Conservation (phyloP, 2,329 filamentous ascomycete species). For the Aspergillus carbonarius region DNA sequence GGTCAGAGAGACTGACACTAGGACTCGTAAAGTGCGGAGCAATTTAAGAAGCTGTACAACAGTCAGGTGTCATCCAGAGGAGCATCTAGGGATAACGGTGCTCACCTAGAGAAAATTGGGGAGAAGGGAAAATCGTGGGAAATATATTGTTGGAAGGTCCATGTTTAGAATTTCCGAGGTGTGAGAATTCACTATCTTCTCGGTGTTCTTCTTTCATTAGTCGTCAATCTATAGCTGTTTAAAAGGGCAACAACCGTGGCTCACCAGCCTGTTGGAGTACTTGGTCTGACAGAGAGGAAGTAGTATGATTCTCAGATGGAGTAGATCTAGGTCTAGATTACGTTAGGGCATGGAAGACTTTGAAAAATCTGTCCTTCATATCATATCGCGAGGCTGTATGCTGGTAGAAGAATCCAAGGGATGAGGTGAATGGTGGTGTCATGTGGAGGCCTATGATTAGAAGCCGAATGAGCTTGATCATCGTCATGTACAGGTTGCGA, state of each 20-base stretch:
- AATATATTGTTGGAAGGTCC: background rate
- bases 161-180: background rate
- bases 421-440: too few relatives aligned
- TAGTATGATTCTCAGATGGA: background rate
- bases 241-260: background rate
- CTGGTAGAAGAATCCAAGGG: too few relatives aligned
- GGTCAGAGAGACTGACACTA: background rate
- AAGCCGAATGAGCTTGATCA: too few relatives aligned
- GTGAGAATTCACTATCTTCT: background rate
- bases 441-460: too few relatives aligned
- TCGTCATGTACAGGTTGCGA: background rate
- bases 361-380: too few relatives aligned
- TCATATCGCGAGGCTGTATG: too few relatives aligned
- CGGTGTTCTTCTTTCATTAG: background rate
- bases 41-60: background rate
- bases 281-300: background rate
- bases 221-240: too few relatives aligned
- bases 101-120: background rate
- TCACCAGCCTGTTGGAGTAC: background rate
- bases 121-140: background rate
- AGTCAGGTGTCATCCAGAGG: background rate
- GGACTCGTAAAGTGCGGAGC: background rate
- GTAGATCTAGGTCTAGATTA: background rate
- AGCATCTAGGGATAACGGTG: background rate
- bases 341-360: conserved; percentile 33